Evolutionary conservation across 2,329 filamentous ascomycete genomes (phyloP), one percentile per base, ranked within the genome.

Genomic region (Pseudogymnoascus sp.): DNA sequence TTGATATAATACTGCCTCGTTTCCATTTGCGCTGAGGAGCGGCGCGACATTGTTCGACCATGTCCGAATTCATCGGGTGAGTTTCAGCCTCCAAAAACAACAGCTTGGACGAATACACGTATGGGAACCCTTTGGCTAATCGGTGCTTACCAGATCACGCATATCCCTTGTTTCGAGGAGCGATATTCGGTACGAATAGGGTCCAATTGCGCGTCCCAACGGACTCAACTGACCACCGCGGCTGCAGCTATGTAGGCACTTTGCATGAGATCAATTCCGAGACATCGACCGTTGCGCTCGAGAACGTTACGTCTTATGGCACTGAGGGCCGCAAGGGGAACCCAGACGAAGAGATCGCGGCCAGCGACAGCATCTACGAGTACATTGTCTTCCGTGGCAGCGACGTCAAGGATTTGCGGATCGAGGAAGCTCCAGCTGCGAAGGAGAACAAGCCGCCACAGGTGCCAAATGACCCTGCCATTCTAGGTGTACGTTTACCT

Each of bases 381-480:
- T 97, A 96, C 77, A 97, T 99, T 71, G 91, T 99, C 65, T 99
- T 99, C 75, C 88, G 92, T 63, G 94, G 94, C 68, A 96, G 90
- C 74, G 94, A 99, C 78, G 94, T 99, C 71, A 99, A 99, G 76
- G 94, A 99, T 74, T 81, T 99, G 69, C 89, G 90, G 69, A 92
- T 99, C 70, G 92, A 96, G 70, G 88, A 96, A 68, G 82, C 86
- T 48, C 84, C 88, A 38, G 82, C 84, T 64, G 83, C 84, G 68
- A 85, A 89, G 73, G 84, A 91, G 71, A 85, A 85, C 65, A 84
- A 86, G 68, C 86, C 86, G 62, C 86, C 88, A 58, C 83, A 85
- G 65, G 84, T 96, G 69, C 92, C 92, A 6, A 89, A 96, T 76
- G 94, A 99, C 75, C 94, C 94, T 70, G 94, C 94, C 59, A 97